phyloP scores from a whole-genome alignment of 2,329 filamentous ascomycete species.

The Madurella fahalii region DNA sequence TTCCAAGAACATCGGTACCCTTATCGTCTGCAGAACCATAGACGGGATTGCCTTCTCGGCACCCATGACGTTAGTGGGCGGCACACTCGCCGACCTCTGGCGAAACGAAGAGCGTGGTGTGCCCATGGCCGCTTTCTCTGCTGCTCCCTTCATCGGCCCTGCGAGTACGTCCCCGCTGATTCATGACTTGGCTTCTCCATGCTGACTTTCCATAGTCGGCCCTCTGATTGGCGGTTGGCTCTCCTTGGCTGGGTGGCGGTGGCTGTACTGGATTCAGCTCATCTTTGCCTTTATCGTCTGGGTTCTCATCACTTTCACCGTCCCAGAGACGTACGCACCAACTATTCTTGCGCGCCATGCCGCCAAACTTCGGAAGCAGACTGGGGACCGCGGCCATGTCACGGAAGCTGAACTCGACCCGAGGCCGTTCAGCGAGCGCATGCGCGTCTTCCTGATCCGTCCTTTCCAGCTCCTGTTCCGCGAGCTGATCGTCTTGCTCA shows the following conservation, averaged over 20 bases:
- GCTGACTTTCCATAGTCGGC: conserved; percentile 44
- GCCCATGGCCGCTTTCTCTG: conserved; percentile 81
- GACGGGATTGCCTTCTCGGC: conserved; percentile 82
- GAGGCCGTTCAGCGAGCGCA: conserved; percentile 62
- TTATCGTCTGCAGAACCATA: conserved; percentile 71
- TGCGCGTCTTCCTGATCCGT: conserved; percentile 71
- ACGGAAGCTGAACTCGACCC: conserved; percentile 78
- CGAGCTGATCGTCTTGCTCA: conserved; percentile 81
- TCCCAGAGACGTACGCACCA: conserved; percentile 84
- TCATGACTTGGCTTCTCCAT: background rate
- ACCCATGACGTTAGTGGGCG: conserved; percentile 81
- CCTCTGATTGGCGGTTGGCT: conserved; percentile 75
- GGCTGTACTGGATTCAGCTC: conserved; percentile 83
- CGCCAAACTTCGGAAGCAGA: conserved; percentile 64
- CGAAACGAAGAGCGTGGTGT: conserved; percentile 77
- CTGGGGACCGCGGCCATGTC: conserved; percentile 63
- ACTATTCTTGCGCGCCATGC: conserved; percentile 69
- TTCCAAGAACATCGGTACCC: conserved; percentile 68
- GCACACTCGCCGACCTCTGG: conserved; percentile 82
- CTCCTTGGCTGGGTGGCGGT: conserved; percentile 69
- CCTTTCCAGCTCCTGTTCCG: conserved; percentile 82
- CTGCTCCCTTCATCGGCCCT: conserved; percentile 78
- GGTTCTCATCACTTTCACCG: conserved; percentile 77
- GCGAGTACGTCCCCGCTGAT: conserved; percentile 45
- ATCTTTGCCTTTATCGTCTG: conserved; percentile 69